These are phyloP conservation scores for Erythrophleum ivorense DNA, from an alignment of 331 rosid species.

Conservation along the genomic window DNA sequence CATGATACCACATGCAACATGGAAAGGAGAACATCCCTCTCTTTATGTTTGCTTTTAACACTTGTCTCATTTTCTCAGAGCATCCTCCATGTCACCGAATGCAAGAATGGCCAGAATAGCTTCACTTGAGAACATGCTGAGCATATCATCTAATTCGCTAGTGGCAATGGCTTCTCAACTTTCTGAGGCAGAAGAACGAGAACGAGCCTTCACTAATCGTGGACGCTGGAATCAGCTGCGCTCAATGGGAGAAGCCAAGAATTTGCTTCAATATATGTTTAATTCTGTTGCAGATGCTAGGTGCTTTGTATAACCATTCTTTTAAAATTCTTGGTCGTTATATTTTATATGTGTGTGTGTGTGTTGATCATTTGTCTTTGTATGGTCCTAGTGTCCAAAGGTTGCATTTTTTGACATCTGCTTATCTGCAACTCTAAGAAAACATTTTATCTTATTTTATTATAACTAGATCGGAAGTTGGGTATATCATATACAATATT, in stretches of 20 bases:
- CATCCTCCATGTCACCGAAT: conserved; percentile 93
- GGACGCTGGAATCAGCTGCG: conserved; percentile 99
- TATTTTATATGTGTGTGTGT: no score
- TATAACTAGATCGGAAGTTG: background rate
- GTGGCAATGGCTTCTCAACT: conserved; percentile 99
- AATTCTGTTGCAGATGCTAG: conserved; percentile 89
- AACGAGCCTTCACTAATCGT: conserved; percentile 90
- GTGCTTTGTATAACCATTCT: conserved; percentile 49
- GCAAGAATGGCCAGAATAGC: conserved; percentile 95
- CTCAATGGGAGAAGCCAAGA: conserved; percentile 98
- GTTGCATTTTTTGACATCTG: conserved; percentile 21
- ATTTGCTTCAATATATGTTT: conserved; percentile 94
- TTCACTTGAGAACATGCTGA: conserved; percentile 94
- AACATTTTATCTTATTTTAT: background rate
- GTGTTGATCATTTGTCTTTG: no score
- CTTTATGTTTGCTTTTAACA: conserved; percentile 41
- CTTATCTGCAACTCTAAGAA: conserved; percentile 23
- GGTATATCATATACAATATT: conserved; percentile 5
- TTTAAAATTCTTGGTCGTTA: conserved; percentile 15
- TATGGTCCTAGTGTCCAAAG: background rate
- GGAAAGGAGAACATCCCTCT: conserved; percentile 28
- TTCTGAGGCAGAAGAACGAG: conserved; percentile 99
- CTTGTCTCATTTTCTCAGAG: conserved; percentile 60
- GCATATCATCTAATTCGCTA: conserved; percentile 94
- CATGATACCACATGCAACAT: conserved; percentile 23